Percentiles rank a stretch among this genome's conserved stretches.
These are phyloP conservation scores for barrel medic (Medicago truncatula) DNA, from an alignment of 306 rosid species.

Conservation along the genomic window MtrunA17r5.0-ANR NC_053044.1:41575001-41575500, in stretches of 20 bases:
- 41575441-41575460: slow-evolving; percentile 12
- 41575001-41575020: slow-evolving; percentile 93
- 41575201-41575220: not conserved
- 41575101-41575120: slow-evolving; percentile 75
- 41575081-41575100: slow-evolving; percentile 1
- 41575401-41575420: no score
- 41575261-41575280: slow-evolving; percentile 4
- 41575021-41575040: slow-evolving; percentile 84
- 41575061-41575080: slow-evolving; percentile 22
- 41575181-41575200: slow-evolving; percentile 26
- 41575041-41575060: slow-evolving; percentile 43
- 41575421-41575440: not conserved
- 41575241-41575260: not conserved
- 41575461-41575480: slow-evolving; percentile 33
- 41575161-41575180: slow-evolving; percentile 70
- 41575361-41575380: no score
- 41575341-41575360: no score
- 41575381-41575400: no score
- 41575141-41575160: slow-evolving; percentile 83
- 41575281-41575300: no score
- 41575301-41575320: no score
- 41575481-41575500: slow-evolving; percentile 12
- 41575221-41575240: slow-evolving; percentile 22
- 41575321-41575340: no score
- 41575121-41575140: slow-evolving; percentile 73